These are phyloP conservation scores for Heterobasidion irregulare DNA, from an alignment of 1,284 basidiomycete species.

Conservation along the genomic window DNA sequence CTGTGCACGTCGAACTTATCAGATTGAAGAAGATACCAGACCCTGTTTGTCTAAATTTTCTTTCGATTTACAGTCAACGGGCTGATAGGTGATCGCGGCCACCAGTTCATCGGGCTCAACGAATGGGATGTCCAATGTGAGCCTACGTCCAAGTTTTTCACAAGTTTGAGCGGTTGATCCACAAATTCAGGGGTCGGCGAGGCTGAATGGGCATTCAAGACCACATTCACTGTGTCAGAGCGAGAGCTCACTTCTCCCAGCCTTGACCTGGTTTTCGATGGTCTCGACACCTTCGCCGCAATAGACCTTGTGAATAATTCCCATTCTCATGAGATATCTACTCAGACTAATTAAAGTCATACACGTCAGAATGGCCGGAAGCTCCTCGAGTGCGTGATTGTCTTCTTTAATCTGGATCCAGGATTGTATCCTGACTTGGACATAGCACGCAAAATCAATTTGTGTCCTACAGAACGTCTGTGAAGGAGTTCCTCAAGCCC, in stretches of 20 bases:
- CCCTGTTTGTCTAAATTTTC: constrained; percentile 43
- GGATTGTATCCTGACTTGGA: background rate
- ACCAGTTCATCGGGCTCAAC: constrained; percentile 61
- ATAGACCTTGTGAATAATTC: constrained; percentile 50
- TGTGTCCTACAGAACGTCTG: constrained; percentile 53
- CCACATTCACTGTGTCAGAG: constrained; percentile 46
- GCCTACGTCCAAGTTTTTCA: background rate
- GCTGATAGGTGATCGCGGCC: constrained; percentile 3
- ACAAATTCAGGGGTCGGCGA: constrained; percentile 71
- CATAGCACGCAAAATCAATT: constrained; percentile 73
- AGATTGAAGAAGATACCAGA: constrained; percentile 68
- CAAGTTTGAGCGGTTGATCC: too few species aligned
- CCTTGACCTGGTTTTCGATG: constrained; percentile 77
- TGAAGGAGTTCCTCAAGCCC: constrained; percentile 42
- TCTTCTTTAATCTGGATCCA: background rate
- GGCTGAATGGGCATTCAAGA: constrained; percentile 78
- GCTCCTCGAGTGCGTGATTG: constrained; percentile 46
- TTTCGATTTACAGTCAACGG: background rate
- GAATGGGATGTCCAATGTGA: constrained; percentile 88
- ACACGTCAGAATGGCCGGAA: constrained; percentile 53
- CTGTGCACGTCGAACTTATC: constrained; percentile 79
- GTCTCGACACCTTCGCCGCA: constrained; percentile 79
- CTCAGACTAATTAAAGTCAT: background rate
- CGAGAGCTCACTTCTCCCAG: constrained; percentile 38
- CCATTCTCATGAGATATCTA: background rate